Conservation (phyloP, 1,284 basidiomycete species). For the Hymenochaete sp. region DNA sequence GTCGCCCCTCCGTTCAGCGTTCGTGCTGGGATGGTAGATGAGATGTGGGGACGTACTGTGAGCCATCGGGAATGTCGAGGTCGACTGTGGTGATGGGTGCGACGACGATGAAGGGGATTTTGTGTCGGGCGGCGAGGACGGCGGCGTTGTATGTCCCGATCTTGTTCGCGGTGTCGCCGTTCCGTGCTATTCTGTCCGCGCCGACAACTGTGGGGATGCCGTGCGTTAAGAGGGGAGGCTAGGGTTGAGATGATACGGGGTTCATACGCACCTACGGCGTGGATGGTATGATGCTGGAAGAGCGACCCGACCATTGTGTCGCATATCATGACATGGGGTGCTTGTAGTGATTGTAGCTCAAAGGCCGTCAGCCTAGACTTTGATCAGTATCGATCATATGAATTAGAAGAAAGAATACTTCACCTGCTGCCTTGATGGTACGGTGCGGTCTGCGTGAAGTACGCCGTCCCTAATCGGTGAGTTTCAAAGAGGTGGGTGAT, state of each 20-base stretch:
- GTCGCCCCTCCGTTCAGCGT: too few species aligned
- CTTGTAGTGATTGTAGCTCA: slow-evolving; percentile 73
- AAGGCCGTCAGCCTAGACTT: slow-evolving; percentile 77
- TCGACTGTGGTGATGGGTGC: slow-evolving; percentile 88
- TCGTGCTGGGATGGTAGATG: slow-evolving; percentile 5
- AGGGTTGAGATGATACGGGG: slow-evolving; percentile 5
- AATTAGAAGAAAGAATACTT: background rate
- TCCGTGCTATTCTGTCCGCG: slow-evolving; percentile 78
- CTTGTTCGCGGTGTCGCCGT: slow-evolving; percentile 94
- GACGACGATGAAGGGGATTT: slow-evolving; percentile 83
- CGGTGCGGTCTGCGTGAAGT: slow-evolving; percentile 86
- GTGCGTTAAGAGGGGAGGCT: slow-evolving; percentile 6
- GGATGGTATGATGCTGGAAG: slow-evolving; percentile 79
- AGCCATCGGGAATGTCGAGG: slow-evolving; percentile 64
- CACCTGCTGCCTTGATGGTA: slow-evolving; percentile 86
- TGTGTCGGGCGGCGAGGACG: slow-evolving; percentile 76
- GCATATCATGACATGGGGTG: slow-evolving; percentile 88
- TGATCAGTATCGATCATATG: background rate
- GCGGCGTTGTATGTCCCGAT: slow-evolving; percentile 88
- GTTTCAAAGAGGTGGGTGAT: slow-evolving; percentile 82
- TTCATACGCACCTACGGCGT: slow-evolving; percentile 65
- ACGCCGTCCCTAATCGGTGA: slow-evolving; percentile 68
- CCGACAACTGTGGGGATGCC: slow-evolving; percentile 53
- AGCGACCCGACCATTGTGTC: slow-evolving; percentile 92
- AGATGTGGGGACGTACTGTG: slow-evolving; percentile 38